phyloP scores from a whole-genome alignment of 2,329 filamentous ascomycete species.

The Fusarium azukiicola region DNA sequence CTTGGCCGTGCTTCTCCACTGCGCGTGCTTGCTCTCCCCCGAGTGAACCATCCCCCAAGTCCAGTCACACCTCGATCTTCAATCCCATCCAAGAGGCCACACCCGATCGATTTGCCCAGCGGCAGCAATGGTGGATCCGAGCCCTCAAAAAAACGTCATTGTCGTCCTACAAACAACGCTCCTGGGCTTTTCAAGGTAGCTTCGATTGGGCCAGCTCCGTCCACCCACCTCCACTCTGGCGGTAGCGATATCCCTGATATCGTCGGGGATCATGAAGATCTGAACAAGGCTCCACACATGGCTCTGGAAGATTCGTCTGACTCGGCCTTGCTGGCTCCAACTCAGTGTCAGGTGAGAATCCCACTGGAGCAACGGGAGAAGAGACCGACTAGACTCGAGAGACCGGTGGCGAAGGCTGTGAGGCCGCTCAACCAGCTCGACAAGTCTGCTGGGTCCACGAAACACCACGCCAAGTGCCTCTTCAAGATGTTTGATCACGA shows the following conservation, averaged over 20 bases:
- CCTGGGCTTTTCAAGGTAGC: neutral
- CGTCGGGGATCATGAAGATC: neutral
- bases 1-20: neutral
- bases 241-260: too few relatives aligned
- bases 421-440: too few relatives aligned
- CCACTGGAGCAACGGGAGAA: neutral
- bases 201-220: too few relatives aligned
- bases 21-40: neutral
- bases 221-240: neutral
- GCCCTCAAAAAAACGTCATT: neutral
- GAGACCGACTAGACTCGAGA: neutral
- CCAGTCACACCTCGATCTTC: neutral
- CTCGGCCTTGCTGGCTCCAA: neutral
- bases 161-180: neutral
- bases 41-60: neutral
- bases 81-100: neutral
- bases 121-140: neutral
- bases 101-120: neutral
- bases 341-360: neutral
- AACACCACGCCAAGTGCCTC: neutral
- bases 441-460: neutral
- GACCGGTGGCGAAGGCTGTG: too few relatives aligned
- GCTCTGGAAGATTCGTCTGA: neutral
- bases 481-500: neutral
- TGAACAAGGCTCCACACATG: neutral